Evolutionary conservation across 495 filamentous ascomycete genomes (phyloP).

Genomic region (Penicillium parvum): DNA sequence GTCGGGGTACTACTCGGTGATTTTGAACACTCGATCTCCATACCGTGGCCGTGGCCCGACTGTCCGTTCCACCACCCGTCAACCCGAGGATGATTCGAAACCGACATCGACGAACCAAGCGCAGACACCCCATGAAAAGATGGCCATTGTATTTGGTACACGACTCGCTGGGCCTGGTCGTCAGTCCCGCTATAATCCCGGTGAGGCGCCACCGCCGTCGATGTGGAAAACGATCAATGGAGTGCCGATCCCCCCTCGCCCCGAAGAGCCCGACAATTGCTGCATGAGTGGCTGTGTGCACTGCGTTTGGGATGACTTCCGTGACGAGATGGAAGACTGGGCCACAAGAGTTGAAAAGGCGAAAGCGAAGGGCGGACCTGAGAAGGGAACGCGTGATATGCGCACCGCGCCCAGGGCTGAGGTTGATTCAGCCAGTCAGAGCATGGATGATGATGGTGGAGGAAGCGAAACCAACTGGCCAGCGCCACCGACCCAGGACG

Average conservation of each 20-base stretch:
- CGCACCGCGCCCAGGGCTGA: constrained; percentile 34
- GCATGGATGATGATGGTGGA: constrained; percentile 80
- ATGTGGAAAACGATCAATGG: constrained; percentile 64
- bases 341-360: constrained; percentile 56
- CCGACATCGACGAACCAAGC: constrained; percentile 21
- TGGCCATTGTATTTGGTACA: constrained; percentile 72
- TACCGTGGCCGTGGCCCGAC: constrained; percentile 22
- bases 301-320: constrained; percentile 90
- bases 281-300: constrained; percentile 99
- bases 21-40: constrained; percentile 29
- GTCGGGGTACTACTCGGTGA: constrained; percentile 39
- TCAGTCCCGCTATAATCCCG: constrained; percentile 53
- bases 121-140: constrained; percentile 48
- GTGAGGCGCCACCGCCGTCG: constrained; percentile 37
- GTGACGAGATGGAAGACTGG: constrained; percentile 91
- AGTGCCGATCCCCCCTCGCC: constrained; percentile 73
- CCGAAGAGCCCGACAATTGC: constrained; percentile 93
- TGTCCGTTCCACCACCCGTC: constrained; percentile 17
- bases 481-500: constrained; percentile 17
- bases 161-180: constrained; percentile 67
- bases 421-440: constrained; percentile 40
- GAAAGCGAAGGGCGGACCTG: constrained; percentile 26
- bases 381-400: constrained; percentile 31
- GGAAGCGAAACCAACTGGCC: constrained; percentile 68
- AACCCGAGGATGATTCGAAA: constrained; percentile 22